Evolutionary conservation across 106 monocot species (phyloP), one percentile per base, ranked within the genome.

Genomic region (Vanilla planifolia): DNA sequence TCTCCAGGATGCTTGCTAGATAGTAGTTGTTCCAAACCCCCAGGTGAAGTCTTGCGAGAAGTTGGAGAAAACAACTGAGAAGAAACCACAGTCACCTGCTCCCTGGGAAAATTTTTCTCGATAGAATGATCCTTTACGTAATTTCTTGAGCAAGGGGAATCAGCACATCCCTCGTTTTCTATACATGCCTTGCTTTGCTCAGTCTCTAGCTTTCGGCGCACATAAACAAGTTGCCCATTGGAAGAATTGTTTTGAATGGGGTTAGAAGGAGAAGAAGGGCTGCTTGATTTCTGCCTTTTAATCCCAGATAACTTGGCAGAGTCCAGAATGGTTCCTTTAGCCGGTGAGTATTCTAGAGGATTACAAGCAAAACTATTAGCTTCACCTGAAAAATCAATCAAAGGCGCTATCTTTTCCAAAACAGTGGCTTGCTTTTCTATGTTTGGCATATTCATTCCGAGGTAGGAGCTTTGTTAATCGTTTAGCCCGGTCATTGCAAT

Each of bases 211-310:
- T 76, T 88, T 59, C 88, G 85, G 29, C 85, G 85, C 11, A 79
- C 85, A 77, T 88, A 84, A 2, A 83, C 85, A 44, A 92, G 64
- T 72, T 78, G 77, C 15, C 82, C 80, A 58, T 67, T 86, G 30
- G 51, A 33, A 44, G 33, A 46, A 62, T 39, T 35, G 33, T 48
- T 32, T 32, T 62, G 61, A 21, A 71, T 70, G n/a, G 35, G 32
- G 22, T 29, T 67, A 6, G 75, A 21, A 13, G 75, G 78, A 67
- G 62, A 79, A 25, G 55, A 51, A 14, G 59, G 70, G 43, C 43
- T 61, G 53, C 79, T 73, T 33, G 85, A 62, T 59, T 66, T 63
- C 10, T 71, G 64, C 39, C 84, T 84, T 74, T 85, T 88, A 43
- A 56, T 62, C 32, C 92, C 88, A 29, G 62, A 60, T 34, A 68